These are phyloP conservation scores for Gliomastix tumulicola DNA, from an alignment of 2,329 filamentous ascomycete genomes.

Conservation along the genomic window DNA sequence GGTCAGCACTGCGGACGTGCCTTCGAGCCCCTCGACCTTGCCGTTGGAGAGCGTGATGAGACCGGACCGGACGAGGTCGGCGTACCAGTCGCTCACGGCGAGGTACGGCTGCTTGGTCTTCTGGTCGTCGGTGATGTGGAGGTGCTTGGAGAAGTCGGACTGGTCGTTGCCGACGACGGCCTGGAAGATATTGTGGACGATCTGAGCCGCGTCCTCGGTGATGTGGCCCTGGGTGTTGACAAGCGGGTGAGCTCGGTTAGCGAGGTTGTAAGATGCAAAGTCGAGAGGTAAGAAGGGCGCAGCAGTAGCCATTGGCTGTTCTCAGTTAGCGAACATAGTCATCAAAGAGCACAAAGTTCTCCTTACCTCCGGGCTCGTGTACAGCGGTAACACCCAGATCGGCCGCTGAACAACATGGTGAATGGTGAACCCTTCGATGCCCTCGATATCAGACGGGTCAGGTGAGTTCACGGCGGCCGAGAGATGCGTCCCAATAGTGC, in stretches of 20 bases:
- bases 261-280: constrained; percentile 63
- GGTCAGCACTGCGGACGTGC: constrained; percentile 24
- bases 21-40: constrained; percentile 26
- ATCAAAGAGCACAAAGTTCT: not conserved
- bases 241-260: constrained; percentile 51
- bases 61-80: constrained; percentile 64
- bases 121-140: constrained; percentile 29
- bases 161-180: constrained; percentile 46
- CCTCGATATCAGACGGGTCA: constrained; percentile 24
- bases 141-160: constrained; percentile 35
- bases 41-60: constrained; percentile 46
- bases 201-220: constrained; percentile 45
- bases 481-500: constrained; percentile 63
- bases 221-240: constrained; percentile 60
- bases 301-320: constrained; percentile 34
- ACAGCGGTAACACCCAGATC: constrained; percentile 63
- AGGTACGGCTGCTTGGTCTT: constrained; percentile 54
- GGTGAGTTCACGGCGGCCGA: constrained; percentile 56
- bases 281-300: constrained; percentile 68
- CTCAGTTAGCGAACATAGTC: constrained; percentile 8
- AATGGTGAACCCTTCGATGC: constrained; percentile 47
- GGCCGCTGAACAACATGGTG: constrained; percentile 65
- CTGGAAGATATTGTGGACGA: constrained; percentile 44
- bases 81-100: constrained; percentile 64
- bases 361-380: constrained; percentile 42